Evolutionary conservation across 495 filamentous ascomycete genomes (phyloP).

Genomic region (Apiosordaria backusii): DNA sequence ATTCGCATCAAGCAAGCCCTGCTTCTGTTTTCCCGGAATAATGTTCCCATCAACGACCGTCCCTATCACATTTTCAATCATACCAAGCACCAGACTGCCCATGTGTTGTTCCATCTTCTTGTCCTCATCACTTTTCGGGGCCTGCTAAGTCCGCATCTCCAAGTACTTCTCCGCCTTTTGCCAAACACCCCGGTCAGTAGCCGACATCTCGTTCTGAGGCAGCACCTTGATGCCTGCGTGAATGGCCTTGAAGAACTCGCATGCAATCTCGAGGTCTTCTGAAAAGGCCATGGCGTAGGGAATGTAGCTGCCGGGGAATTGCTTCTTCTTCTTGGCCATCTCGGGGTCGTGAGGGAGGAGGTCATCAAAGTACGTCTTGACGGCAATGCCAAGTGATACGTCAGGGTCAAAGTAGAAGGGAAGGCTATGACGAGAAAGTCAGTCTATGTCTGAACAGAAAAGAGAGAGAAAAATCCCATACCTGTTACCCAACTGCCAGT

Average conservation of each 20-base stretch:
- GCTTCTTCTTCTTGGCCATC: conserved; percentile 55
- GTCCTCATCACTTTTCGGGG: too few relatives aligned
- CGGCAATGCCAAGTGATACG: conserved; percentile 81
- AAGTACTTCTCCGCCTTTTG: conserved; percentile 65
- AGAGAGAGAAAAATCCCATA: conserved; percentile 41
- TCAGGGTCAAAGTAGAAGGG: conserved; percentile 84
- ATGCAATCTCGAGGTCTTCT: conserved; percentile 75
- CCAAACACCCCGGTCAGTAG: conserved; percentile 57
- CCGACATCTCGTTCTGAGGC: conserved; percentile 53
- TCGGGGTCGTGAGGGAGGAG: conserved; percentile 57
- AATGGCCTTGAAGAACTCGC: conserved; percentile 79
- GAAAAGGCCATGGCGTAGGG: conserved; percentile 71
- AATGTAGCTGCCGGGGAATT: conserved; percentile 63
- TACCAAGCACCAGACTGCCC: neutral
- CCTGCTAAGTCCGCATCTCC: conserved; percentile 11
- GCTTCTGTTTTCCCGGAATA: too few relatives aligned
- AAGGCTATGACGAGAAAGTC: conserved; percentile 53
- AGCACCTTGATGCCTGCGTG: conserved; percentile 64
- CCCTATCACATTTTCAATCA: neutral
- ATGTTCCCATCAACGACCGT: too few relatives aligned
- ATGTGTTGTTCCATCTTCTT: too few relatives aligned
- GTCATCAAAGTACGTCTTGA: conserved; percentile 91
- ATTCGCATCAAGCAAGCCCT: too few relatives aligned
- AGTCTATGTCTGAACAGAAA: conserved; percentile 6
- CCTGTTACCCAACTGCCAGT: conserved; percentile 66